Conservation (phyloP, 2,329 filamentous ascomycete species). For the Diaporthe eres region DNA sequence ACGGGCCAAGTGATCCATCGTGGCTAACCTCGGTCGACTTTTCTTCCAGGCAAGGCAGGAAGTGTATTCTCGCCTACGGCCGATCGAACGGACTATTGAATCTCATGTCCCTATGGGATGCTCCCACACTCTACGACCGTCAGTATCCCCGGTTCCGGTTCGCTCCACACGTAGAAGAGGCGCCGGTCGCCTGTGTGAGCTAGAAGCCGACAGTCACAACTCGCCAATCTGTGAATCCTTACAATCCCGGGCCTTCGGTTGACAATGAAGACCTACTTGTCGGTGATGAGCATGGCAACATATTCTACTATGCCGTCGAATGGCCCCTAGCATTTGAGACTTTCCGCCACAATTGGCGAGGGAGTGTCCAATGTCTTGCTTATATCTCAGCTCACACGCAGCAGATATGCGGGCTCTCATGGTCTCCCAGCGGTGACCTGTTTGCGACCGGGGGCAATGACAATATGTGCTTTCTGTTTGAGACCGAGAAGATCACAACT, state of each 20-base stretch:
- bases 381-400: constrained; percentile 85
- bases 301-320: constrained; percentile 92
- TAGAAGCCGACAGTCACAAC: constrained; percentile 78
- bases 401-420: constrained; percentile 93
- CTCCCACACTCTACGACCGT: constrained; percentile 39
- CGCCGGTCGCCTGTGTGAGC: constrained; percentile 82
- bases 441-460: constrained; percentile 96
- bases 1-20: constrained; percentile 60
- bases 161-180: constrained; percentile 68
- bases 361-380: constrained; percentile 82
- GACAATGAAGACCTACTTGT: constrained; percentile 87
- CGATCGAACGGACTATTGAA: constrained; percentile 82
- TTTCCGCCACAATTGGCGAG: constrained; percentile 77
- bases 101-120: constrained; percentile 82
- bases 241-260: constrained; percentile 64
- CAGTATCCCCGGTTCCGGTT: constrained; percentile 75
- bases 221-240: constrained; percentile 66
- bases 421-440: constrained; percentile 81
- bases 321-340: constrained; percentile 81
- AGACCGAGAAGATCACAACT: constrained; percentile 71
- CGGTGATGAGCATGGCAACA: constrained; percentile 84
- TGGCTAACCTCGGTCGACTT: constrained; percentile 91
- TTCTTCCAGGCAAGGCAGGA: constrained; percentile 82
- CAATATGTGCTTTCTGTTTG: constrained; percentile 88
- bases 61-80: constrained; percentile 87